Conservation (phyloP, 768 basidiomycete genomes). For the Mrakia blollopis region DNA sequence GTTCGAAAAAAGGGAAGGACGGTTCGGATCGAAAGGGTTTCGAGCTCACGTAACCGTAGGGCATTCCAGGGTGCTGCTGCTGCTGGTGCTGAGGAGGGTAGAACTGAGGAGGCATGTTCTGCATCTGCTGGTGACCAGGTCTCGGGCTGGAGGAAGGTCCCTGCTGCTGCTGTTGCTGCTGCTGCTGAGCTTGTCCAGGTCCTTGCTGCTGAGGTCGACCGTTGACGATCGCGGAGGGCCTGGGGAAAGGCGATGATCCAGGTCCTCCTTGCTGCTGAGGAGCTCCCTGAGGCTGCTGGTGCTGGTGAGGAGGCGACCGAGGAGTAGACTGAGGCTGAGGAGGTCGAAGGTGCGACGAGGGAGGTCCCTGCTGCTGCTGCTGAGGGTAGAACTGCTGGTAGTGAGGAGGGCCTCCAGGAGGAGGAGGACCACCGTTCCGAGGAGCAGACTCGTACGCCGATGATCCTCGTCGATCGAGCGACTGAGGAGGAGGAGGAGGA, state of each 20-base stretch:
- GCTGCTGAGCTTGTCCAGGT: slow-evolving; percentile 35
- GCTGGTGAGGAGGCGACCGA: slow-evolving; percentile 36
- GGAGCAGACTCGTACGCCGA: slow-evolving; percentile 1
- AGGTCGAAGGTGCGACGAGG: slow-evolving; percentile 29
- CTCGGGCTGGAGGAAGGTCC: slow-evolving; percentile 35
- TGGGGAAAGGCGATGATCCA: slow-evolving; percentile 17
- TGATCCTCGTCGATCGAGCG: slow-evolving; percentile 33
- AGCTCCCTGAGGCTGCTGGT: slow-evolving; percentile 33
- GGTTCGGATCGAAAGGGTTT: neutral
- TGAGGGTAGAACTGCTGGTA: slow-evolving; percentile 27
- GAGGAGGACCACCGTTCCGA: slow-evolving; percentile 23
- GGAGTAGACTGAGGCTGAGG: slow-evolving; percentile 33
- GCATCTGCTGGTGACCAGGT: slow-evolving; percentile 24
- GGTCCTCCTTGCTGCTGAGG: slow-evolving; percentile 18
- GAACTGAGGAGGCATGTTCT: slow-evolving; percentile 21
- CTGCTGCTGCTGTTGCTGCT: slow-evolving; percentile 31
- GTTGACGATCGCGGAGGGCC: slow-evolving; percentile 18
- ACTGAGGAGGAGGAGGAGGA: slow-evolving; percentile 27
- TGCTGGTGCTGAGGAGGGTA: slow-evolving; percentile 19
- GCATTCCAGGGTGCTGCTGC: slow-evolving; percentile 18
- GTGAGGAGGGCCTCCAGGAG: slow-evolving; percentile 12
- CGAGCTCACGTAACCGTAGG: slow-evolving; percentile 8
- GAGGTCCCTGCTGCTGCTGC: slow-evolving; percentile 29
- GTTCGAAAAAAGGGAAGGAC: neutral
- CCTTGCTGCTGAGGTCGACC: slow-evolving; percentile 36